A percentile compares a stretch with the other conserved stretches of the same genome.
Evolutionary conservation across 768 basidiomycete genomes (phyloP).

Genomic region (Roridomyces roridus): DNA sequence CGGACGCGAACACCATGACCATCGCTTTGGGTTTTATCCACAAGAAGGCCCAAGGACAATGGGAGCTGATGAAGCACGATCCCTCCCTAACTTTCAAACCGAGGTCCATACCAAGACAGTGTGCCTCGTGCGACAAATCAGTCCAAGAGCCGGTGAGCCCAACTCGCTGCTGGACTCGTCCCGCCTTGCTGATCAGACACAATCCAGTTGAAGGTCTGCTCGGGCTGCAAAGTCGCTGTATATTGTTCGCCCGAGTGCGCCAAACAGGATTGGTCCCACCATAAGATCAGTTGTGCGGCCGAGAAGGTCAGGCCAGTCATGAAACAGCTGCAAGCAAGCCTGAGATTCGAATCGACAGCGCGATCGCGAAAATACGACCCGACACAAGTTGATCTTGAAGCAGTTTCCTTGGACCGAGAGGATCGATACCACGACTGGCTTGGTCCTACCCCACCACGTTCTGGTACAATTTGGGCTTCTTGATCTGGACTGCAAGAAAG

Average conservation of each 20-base stretch:
- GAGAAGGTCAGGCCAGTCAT: neutral
- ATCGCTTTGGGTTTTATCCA: no score
- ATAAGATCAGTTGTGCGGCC: constrained; percentile 1
- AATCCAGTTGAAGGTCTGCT: no score
- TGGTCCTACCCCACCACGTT: neutral
- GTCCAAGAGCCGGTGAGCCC: no score
- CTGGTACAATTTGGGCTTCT: constrained; percentile 6
- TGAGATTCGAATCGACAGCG: neutral
- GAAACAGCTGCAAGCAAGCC: neutral
- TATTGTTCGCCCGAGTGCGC: constrained; percentile 13
- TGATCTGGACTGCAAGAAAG: neutral
- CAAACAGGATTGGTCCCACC: constrained; percentile 3
- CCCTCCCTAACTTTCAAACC: no score
- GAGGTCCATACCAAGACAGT: no score
- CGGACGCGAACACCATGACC: no score
- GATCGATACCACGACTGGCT: neutral
- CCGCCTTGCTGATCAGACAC: no score
- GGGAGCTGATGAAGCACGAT: no score
- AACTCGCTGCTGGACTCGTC: no score
- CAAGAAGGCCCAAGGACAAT: no score
- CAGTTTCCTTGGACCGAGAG: constrained; percentile 20
- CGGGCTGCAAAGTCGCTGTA: no score
- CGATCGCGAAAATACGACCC: neutral
- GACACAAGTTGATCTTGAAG: neutral
- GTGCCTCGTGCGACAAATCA: no score